phyloP scores from a whole-genome alignment of 805 yeast genomes.

The Metschnikowia similis region DNA sequence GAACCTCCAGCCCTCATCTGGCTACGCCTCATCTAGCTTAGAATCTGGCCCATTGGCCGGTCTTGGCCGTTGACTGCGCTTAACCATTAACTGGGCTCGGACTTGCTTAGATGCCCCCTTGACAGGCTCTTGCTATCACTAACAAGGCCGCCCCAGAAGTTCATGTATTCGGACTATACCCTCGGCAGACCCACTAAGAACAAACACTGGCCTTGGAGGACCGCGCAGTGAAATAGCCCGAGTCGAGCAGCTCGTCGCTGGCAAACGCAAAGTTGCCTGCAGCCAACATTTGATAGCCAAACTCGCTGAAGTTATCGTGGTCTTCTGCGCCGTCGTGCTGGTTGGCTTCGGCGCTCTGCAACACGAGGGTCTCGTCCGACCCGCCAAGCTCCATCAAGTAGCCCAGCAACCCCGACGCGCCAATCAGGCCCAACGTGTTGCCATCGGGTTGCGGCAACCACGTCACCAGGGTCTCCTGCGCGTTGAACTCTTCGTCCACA shows the following conservation, averaged over 20 bases:
- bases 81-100: too few species aligned
- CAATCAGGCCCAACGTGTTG: neutral
- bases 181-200: neutral
- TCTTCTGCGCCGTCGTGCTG: neutral
- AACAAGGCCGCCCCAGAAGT: too few species aligned
- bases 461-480: neutral
- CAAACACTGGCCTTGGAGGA: neutral
- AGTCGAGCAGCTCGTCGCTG: slow-evolving; percentile 1
- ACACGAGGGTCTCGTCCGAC: slow-evolving; percentile 1
- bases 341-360: neutral
- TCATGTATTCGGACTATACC: too few species aligned
- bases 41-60: too few species aligned
- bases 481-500: slow-evolving; percentile 4
- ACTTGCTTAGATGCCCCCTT: too few species aligned
- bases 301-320: slow-evolving; percentile 6
- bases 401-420: neutral
- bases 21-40: too few species aligned
- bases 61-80: too few species aligned
- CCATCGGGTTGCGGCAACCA: neutral
- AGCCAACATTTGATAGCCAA: slow-evolving; percentile 7
- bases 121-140: too few species aligned
- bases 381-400: slow-evolving; percentile 2
- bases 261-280: neutral
- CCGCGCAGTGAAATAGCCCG: neutral
- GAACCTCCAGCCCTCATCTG: too few species aligned